Conservation (phyloP, 129 eudicot species). For the Helianthus tuberosus region DNA sequence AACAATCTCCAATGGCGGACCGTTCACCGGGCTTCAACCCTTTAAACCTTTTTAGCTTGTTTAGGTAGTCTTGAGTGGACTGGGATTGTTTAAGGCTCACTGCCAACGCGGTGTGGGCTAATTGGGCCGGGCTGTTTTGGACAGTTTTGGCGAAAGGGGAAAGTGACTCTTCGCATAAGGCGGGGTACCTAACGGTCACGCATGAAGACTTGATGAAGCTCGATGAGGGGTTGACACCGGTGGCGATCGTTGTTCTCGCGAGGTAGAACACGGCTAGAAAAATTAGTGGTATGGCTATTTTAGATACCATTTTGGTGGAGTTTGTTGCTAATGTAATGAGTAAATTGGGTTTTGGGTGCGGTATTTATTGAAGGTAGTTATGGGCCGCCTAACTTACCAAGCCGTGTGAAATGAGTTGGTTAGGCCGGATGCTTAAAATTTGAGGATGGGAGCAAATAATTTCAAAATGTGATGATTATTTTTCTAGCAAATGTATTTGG, state of each 20-base stretch:
- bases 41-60: constrained; percentile 40
- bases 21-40: constrained; percentile 53
- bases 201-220: constrained; percentile 64
- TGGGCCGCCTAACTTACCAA: background rate
- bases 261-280: constrained; percentile 27
- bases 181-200: constrained; percentile 58
- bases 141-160: constrained; percentile 53
- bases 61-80: constrained; percentile 42
- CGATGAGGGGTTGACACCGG: constrained; percentile 30
- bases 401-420: constrained; percentile 7
- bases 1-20: constrained; percentile 66
- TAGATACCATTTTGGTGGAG: background rate
- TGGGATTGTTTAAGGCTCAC: constrained; percentile 54
- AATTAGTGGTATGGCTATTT: constrained; percentile 3
- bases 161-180: constrained; percentile 59
- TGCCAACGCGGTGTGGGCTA: constrained; percentile 52
- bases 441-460: too few relatives aligned
- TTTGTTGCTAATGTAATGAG: constrained; percentile 1
- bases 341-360: background rate
- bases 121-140: constrained; percentile 46
- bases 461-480: background rate
- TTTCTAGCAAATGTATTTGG: too few relatives aligned
- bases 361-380: constrained; percentile 9
- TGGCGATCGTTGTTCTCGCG: constrained; percentile 25
- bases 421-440: background rate